phyloP scores from a whole-genome alignment of 805 yeast species.

The Hanseniaspora taiwanica region DNA sequence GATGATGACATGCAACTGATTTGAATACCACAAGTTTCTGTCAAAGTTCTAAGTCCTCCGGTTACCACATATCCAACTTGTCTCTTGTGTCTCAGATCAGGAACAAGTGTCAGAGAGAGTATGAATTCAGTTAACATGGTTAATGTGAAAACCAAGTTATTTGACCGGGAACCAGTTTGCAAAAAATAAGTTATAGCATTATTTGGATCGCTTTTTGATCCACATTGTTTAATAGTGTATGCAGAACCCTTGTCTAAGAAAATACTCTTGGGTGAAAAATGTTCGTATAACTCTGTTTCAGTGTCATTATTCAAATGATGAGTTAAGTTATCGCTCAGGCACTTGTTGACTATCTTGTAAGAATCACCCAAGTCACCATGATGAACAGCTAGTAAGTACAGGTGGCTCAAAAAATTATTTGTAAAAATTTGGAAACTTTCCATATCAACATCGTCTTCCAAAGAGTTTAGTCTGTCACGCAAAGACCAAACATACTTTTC shows the following conservation, averaged over 20 bases:
- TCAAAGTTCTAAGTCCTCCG: slow-evolving; percentile 40
- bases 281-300: too few species aligned
- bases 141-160: slow-evolving; percentile 22
- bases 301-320: not conserved
- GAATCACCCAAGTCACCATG: slow-evolving; percentile 31
- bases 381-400: slow-evolving; percentile 33
- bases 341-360: slow-evolving; percentile 11
- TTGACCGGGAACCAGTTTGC: slow-evolving; percentile 34
- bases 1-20: slow-evolving; percentile 42
- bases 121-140: slow-evolving; percentile 35
- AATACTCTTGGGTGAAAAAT: slow-evolving; percentile 26
- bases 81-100: slow-evolving; percentile 38
- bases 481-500: slow-evolving; percentile 46
- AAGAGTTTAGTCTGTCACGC: slow-evolving; percentile 40
- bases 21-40: slow-evolving; percentile 45
- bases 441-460: slow-evolving; percentile 34
- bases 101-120: slow-evolving; percentile 30
- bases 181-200: slow-evolving; percentile 39
- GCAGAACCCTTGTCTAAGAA: not conserved
- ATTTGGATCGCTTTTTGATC: slow-evolving; percentile 35
- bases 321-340: slow-evolving; percentile 16
- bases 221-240: slow-evolving; percentile 21
- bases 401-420: slow-evolving; percentile 14
- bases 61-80: slow-evolving; percentile 51
- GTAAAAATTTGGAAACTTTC: slow-evolving; percentile 24